Percentiles rank a stretch among this genome's conserved stretches.
phyloP scores from a whole-genome alignment of 768 basidiomycete genomes.

The Paxillus ammoniavirescens region DNA sequence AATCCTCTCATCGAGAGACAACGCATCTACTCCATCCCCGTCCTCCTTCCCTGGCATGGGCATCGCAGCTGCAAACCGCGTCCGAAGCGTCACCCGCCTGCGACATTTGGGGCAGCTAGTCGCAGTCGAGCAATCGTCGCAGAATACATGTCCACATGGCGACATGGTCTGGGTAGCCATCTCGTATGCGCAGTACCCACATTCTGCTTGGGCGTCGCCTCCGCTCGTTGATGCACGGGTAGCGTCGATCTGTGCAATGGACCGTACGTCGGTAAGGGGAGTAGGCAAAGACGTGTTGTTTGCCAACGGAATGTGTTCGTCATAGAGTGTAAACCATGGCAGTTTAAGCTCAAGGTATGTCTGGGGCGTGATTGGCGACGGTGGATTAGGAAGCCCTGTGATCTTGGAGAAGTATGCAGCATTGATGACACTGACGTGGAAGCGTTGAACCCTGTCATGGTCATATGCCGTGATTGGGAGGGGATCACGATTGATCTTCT shows the following conservation, averaged over 20 bases:
- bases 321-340: conserved; percentile 19
- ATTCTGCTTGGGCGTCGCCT: not conserved
- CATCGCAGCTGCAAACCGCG: too few relatives aligned
- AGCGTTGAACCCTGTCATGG: not conserved
- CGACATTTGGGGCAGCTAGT: not conserved
- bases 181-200: not conserved
- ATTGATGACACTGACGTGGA: conserved; percentile 18
- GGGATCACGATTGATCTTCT: conserved; percentile 21
- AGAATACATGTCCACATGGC: not conserved
- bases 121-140: not conserved
- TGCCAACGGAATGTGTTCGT: conserved; percentile 16
- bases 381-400: conserved; percentile 15
- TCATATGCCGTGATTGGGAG: conserved; percentile 17
- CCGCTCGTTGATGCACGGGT: not conserved
- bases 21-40: too few relatives aligned
- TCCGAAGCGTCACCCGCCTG: not conserved
- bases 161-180: not conserved
- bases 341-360: conserved; percentile 11
- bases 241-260: not conserved
- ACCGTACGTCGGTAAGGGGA: not conserved
- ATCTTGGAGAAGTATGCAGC: conserved; percentile 10
- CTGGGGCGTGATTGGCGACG: conserved; percentile 9
- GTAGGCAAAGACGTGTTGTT: conserved; percentile 5
- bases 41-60: too few relatives aligned
- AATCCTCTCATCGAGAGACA: too few relatives aligned